A percentile compares a stretch with the other conserved stretches of the same genome.
Evolutionary conservation across 2,329 filamentous ascomycete genomes (phyloP).

Genomic region (Chaetomium globosum): DNA sequence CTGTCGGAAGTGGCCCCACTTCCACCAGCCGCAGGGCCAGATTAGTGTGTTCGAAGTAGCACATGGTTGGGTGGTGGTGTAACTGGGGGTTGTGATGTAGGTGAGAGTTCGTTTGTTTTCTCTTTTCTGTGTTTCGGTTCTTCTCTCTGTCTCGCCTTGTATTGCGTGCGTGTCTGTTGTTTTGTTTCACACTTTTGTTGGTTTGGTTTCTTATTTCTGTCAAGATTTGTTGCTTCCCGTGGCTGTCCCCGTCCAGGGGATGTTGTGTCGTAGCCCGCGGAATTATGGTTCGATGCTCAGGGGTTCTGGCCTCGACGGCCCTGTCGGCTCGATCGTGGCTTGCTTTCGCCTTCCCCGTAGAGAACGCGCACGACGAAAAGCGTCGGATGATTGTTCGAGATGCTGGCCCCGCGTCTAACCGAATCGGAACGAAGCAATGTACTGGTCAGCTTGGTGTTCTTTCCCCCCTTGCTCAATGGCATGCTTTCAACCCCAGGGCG

Average conservation of each 20-base stretch:
- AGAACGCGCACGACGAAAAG: neutral
- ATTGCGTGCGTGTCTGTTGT: neutral
- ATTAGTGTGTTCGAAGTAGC: conserved; percentile 92
- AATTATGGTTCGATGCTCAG: neutral
- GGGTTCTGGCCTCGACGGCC: neutral
- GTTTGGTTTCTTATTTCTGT: neutral
- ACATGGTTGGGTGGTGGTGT: conserved; percentile 57
- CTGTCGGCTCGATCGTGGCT: neutral
- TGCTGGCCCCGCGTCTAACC: conserved; percentile 3
- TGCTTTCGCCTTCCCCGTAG: neutral
- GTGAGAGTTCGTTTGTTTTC: neutral
- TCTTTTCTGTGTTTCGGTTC: too few species aligned
- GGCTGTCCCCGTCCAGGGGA: neutral
- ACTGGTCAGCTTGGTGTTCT: neutral
- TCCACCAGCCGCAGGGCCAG: conserved; percentile 87
- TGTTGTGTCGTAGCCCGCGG: neutral
- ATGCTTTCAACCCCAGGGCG: neutral
- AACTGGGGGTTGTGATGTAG: neutral
- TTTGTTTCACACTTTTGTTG: too few species aligned
- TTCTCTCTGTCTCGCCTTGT: neutral
- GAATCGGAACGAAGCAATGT: neutral
- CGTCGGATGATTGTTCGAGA: neutral
- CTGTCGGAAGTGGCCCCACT: conserved; percentile 89
- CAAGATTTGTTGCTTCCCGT: neutral
- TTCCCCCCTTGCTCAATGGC: neutral